Conservation (phyloP, 2,329 filamentous ascomycete genomes). For the Ophiostoma sp. region DNA sequence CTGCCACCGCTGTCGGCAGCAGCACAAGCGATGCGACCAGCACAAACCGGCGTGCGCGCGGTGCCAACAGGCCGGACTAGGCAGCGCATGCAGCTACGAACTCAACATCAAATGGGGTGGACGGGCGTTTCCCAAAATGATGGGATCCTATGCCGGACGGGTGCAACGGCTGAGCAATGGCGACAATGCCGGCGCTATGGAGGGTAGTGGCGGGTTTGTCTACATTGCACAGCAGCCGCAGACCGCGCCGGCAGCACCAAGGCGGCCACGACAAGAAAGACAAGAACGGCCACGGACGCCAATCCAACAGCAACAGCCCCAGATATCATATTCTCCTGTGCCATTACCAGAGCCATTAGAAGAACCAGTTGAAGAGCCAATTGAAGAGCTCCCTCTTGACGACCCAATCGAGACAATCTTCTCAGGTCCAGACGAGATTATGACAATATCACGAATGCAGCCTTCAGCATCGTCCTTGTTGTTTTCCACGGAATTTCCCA, state of each 20-base stretch:
- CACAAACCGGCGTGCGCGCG: conserved; percentile 51
- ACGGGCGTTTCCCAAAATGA: conserved; percentile 24
- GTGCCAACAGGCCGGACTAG: conserved; percentile 46
- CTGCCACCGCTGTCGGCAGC: conserved; percentile 25
- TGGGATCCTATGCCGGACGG: conserved; percentile 21
- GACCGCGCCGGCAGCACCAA: not conserved
- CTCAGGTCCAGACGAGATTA: not conserved
- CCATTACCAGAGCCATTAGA: not conserved
- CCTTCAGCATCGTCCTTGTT: too few relatives aligned
- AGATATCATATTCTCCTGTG: not conserved
- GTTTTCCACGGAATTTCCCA: not conserved
- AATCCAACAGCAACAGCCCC: not conserved
- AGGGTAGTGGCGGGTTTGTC: conserved; percentile 6
- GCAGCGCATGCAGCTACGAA: conserved; percentile 42
- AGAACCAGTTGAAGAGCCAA: not conserved
- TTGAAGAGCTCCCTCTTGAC: not conserved
- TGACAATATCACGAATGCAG: not conserved
- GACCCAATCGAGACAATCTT: not conserved
- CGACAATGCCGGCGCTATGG: not conserved
- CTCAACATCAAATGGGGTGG: conserved; percentile 29
- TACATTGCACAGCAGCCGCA: conserved; percentile 14
- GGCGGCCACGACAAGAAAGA: not conserved
- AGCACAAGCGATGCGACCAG: conserved; percentile 46
- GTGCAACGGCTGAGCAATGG: conserved; percentile 21
- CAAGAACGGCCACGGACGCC: not conserved